phyloP scores from a whole-genome alignment of 805 yeast genomes.

The Kodamaea fukazawae region DNA sequence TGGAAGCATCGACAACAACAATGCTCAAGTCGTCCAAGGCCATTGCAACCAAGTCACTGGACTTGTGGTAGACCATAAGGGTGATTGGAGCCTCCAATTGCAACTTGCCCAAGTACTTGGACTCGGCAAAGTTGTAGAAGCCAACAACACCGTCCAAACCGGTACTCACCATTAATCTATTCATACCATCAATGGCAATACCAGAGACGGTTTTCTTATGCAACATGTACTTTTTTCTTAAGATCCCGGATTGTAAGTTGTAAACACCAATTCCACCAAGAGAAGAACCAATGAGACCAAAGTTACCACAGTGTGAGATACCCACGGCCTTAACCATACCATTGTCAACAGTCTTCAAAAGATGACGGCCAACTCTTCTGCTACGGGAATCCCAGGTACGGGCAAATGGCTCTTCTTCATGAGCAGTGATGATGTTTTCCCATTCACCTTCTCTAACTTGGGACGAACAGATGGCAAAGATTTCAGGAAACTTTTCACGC shows the following conservation, averaged over 20 bases:
- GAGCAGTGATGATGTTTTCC: conserved; percentile 91
- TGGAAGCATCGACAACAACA: conserved; percentile 75
- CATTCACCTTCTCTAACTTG: conserved; percentile 81
- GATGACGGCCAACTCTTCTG: conserved; percentile 77
- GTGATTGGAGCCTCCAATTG: conserved; percentile 77
- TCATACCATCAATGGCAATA: conserved; percentile 84
- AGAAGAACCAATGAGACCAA: conserved; percentile 87
- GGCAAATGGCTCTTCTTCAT: conserved; percentile 77
- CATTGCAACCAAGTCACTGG: conserved; percentile 81
- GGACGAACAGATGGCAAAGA: conserved; percentile 66
- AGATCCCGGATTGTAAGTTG: conserved; percentile 87
- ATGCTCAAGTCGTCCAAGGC: conserved; percentile 85
- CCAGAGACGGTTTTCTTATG: conserved; percentile 87
- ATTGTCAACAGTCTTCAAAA: conserved; percentile 70
- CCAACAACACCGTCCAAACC: conserved; percentile 90
- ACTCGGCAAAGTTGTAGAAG: conserved; percentile 78
- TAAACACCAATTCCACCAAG: conserved; percentile 81
- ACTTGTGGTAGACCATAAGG: conserved; percentile 68
- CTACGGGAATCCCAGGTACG: conserved; percentile 85
- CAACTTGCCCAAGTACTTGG: conserved; percentile 63
- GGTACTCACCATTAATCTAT: conserved; percentile 78
- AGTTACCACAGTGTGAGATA: conserved; percentile 92
- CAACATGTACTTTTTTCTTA: conserved; percentile 64
- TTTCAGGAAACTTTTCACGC: conserved; percentile 75
- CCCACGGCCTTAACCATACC: conserved; percentile 73